Conservation (phyloP, 1,139 yeast species). For the Candida smagusa region DNA sequence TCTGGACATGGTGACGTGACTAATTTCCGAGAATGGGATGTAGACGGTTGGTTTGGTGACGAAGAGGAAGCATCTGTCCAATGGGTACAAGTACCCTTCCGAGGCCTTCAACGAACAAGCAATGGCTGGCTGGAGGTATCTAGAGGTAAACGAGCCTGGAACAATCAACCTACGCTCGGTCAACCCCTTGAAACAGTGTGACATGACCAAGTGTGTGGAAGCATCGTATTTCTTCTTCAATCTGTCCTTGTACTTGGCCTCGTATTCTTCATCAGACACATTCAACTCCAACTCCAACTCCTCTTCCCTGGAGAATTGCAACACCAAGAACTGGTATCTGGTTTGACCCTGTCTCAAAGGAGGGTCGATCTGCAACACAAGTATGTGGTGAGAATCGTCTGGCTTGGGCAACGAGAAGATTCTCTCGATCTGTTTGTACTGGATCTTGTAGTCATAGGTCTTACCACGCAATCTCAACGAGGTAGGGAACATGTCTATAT, state of each 20-base stretch:
- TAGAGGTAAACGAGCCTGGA: constrained; percentile 82
- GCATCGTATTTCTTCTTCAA: constrained; percentile 77
- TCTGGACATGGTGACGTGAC: constrained; percentile 78
- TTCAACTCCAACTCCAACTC: constrained; percentile 89
- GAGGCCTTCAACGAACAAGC: constrained; percentile 92
- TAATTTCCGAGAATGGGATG: constrained; percentile 81
- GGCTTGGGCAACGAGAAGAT: constrained; percentile 91
- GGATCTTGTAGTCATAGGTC: constrained; percentile 95
- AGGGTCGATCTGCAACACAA: constrained; percentile 90
- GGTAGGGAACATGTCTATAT: constrained; percentile 86
- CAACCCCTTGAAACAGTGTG: constrained; percentile 86
- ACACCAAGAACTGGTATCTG: constrained; percentile 84
- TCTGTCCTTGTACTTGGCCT: constrained; percentile 71
- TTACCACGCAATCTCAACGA: constrained; percentile 93
- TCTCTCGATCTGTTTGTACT: constrained; percentile 85
- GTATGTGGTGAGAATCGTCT: constrained; percentile 85
- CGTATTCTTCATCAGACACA: constrained; percentile 77
- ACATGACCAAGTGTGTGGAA: constrained; percentile 79
- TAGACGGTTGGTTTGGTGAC: constrained; percentile 93
- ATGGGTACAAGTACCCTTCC: constrained; percentile 88
- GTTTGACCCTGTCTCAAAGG: constrained; percentile 92
- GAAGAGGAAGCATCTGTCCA: constrained; percentile 87
- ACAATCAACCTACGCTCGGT: constrained; percentile 81
- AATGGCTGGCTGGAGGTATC: constrained; percentile 76
- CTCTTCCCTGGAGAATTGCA: constrained; percentile 87